These are phyloP conservation scores for Suillus subaureus DNA, from an alignment of 768 basidiomycete genomes.

Conservation along the genomic window DNA sequence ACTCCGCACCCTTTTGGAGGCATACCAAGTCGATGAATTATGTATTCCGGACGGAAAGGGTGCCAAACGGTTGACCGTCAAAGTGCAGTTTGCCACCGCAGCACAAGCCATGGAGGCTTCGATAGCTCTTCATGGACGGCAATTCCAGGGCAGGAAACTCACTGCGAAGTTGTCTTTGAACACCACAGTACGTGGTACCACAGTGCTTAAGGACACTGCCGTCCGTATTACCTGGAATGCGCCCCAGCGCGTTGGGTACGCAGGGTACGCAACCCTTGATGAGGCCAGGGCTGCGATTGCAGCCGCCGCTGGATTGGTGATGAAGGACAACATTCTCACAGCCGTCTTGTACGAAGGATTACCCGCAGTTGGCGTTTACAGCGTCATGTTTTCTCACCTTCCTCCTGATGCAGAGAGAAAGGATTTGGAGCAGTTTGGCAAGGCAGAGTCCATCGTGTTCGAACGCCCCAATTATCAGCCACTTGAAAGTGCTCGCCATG, in stretches of 20 bases:
- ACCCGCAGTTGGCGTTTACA: slow-evolving; percentile 59
- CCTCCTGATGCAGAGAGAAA: slow-evolving; percentile 46
- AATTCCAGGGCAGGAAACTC: slow-evolving; percentile 42
- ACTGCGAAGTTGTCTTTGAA: slow-evolving; percentile 48
- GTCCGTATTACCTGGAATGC: slow-evolving; percentile 64
- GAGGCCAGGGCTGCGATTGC: slow-evolving; percentile 55
- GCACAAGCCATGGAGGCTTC: slow-evolving; percentile 57
- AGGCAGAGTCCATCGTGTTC: slow-evolving; percentile 53
- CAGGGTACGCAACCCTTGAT: slow-evolving; percentile 55
- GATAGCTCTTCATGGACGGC: slow-evolving; percentile 48
- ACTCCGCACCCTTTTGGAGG: slow-evolving; percentile 41
- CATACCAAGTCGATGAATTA: slow-evolving; percentile 47
- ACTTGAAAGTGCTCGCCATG: slow-evolving; percentile 36
- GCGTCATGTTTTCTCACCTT: slow-evolving; percentile 59
- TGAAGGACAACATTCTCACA: slow-evolving; percentile 44
- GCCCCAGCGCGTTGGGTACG: slow-evolving; percentile 58
- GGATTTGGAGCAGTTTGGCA: slow-evolving; percentile 47
- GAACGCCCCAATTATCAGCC: slow-evolving; percentile 49
- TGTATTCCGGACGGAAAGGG: slow-evolving; percentile 27
- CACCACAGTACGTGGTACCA: slow-evolving; percentile 36
- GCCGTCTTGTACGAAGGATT: slow-evolving; percentile 57
- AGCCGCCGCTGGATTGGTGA: slow-evolving; percentile 37
- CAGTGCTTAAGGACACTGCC: slow-evolving; percentile 51
- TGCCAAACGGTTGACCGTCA: slow-evolving; percentile 34
- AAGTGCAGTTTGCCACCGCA: slow-evolving; percentile 50